Conservation (phyloP, 2,329 filamentous ascomycete species). For the Stachybotrys chlorohalonatus region DNA sequence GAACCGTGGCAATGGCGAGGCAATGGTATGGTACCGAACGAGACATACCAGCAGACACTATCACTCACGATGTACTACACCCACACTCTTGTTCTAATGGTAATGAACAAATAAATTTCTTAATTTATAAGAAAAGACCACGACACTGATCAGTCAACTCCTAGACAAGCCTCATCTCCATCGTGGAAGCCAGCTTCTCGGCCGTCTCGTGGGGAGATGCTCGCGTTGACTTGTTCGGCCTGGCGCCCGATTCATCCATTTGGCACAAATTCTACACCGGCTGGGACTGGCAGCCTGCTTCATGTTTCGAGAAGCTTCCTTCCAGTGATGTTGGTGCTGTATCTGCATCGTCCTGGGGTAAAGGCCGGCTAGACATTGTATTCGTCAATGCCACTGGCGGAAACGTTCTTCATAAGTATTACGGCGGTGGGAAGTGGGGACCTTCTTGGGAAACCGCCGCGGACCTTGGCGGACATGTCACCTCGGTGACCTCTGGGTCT, state of each 20-base stretch:
- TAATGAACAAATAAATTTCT: neutral
- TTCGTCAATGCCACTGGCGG: conserved; percentile 1
- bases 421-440: neutral
- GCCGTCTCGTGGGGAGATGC: neutral
- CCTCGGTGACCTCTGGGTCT: neutral
- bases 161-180: neutral
- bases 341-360: neutral
- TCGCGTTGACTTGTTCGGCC: neutral
- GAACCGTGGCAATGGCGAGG: no score
- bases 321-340: neutral
- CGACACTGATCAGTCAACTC: no score
- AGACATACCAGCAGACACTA: no score
- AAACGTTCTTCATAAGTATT: conserved; percentile 2
- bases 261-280: conserved; percentile 4
- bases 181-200: neutral
- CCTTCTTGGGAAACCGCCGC: conserved; percentile 1
- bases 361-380: neutral
- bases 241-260: neutral
- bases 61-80: neutral
- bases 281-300: conserved; percentile 1
- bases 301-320: neutral
- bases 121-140: no score
- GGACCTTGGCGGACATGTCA: conserved; percentile 2
- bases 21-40: neutral
- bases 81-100: neutral